Base-by-base conservation (phyloP, 768 basidiomycete species). In the Podaxis carcinomalis region DNA sequence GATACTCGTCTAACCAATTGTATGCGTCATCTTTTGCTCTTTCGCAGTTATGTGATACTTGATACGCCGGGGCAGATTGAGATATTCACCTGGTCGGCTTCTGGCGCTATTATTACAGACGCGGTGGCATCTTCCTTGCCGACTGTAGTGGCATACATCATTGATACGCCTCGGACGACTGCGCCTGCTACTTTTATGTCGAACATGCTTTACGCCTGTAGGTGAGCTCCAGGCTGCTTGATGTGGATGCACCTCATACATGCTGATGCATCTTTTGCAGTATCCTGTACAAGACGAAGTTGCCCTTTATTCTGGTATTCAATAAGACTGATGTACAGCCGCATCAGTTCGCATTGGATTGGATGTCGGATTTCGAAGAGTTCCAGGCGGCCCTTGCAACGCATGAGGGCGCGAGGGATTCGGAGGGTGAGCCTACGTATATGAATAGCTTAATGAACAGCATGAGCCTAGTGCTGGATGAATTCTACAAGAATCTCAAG, bases 11-110 rank as follows among this genome's bases (percentile, higher is more conserved):
- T 42, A 3, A 23, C 42, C 52, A 37, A 25, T 50, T 60, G 1
- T 57, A 27, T 19, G 25, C 46, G n/a, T 36, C 37, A 57, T 54
- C 53, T 35, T 62, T n/a, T 44, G 42, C 1, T 44, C 19, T 63
- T 47, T 66, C 46, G 36, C 68, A 98, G 96, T 68, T 90, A 98
- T 77, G 84, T 99, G 62, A 88, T 99, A 50, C 79, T 99, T 51
- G 97, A 99, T 68, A 99, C 97, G 0, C 97, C 97, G 5, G 97
- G 97, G 3, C 97, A 99, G 75, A 99, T 99, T 68, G 97, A 99
- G 75, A 99, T 98, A 65, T 99, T 99, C 71, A 99, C 97, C 53
- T 99, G 97, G 97, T 98, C 95, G 0, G 97, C 97, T 1, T 98
- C 95, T 50, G 97, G 97, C 4, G 89, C 96, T 10, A 99, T 99